Evolutionary conservation across 2,329 filamentous ascomycete genomes (phyloP), one percentile per base, ranked within the genome.

Genomic region (Talaromyces funiculosus): DNA sequence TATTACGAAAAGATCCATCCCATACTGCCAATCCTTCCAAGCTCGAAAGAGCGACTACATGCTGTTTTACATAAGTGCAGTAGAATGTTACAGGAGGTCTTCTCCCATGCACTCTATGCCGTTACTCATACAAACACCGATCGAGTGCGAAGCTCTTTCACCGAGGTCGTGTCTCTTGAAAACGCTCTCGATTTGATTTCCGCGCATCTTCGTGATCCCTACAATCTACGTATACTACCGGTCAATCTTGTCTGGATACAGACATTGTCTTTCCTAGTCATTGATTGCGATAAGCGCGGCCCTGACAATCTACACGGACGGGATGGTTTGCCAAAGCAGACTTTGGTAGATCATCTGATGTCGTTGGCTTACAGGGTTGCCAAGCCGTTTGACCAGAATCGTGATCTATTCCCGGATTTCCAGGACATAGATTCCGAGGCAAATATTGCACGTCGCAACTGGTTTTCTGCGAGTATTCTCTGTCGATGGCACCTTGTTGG

Each of bases 181-280:
- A 74, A 72, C 60, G 75, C 75, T 3, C 73, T 76, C 57, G 75
- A 77, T 57, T 64, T 74, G 35, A 61, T 77, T n/a, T 64, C 74
- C 35, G 72, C 72, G 42, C 71, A 74, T 59, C 72, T 73, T 22
- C 73, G 74, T 9, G 74, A 77, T 55, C 70, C 72, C 18, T 68
- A 72, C 18, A 65, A 72, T 26, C 64, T 72, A 26, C 72, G 75
- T 16, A 66, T 71, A 7, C 68, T 69, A 3, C 66, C 73, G 1
- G 68, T 71, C 37, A 78, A 78, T 61, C 58, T 78, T 26, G 66
- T 78, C 22, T 75, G 73, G 67, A 68, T 78, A n/a, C 76, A 78
- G 62, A 72, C 71, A 33, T 66, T 77, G 53, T 67, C 74, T 8
- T 65, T 78, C 20, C 73, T 78, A 71, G 71, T 76, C 18, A 69